Conservation (phyloP, 1,284 basidiomycete species). For the Agroathelia rolfsii region DNA sequence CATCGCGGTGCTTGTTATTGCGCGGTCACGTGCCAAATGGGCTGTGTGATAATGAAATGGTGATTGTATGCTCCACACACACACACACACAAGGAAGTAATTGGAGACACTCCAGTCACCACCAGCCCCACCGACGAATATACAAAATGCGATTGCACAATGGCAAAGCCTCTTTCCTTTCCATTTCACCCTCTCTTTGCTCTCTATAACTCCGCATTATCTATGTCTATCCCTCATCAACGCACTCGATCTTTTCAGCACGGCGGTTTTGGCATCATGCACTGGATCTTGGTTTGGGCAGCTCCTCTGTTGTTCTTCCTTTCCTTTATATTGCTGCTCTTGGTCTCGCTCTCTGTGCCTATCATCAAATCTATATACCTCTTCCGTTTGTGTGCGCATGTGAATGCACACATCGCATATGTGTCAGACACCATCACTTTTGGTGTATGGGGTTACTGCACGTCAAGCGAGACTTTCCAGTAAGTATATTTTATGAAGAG, state of each 20-base stretch:
- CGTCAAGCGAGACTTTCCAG: conserved; percentile 34
- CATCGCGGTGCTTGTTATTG: no score
- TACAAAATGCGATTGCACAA: no score
- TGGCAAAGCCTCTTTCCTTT: no score
- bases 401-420: conserved; percentile 23
- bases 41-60: no score
- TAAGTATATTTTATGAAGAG: conserved; percentile 21
- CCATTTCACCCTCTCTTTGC: conserved; percentile 36
- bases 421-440: conserved; percentile 33
- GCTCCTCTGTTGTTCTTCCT: conserved; percentile 32
- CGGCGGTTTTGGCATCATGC: no score
- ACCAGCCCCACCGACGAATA: no score
- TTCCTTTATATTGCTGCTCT: conserved; percentile 44
- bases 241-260: neutral
- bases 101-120: no score
- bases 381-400: conserved; percentile 33
- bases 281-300: neutral
- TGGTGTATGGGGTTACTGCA: conserved; percentile 55
- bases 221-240: no score
- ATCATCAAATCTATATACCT: conserved; percentile 46
- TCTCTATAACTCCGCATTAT: conserved; percentile 37
- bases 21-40: no score
- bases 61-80: no score
- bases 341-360: conserved; percentile 49
- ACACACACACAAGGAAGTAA: no score